Evolutionary conservation across 768 basidiomycete species (phyloP), one percentile per base, ranked within the genome.

Genomic region (Pleurotus cornucopiae): DNA sequence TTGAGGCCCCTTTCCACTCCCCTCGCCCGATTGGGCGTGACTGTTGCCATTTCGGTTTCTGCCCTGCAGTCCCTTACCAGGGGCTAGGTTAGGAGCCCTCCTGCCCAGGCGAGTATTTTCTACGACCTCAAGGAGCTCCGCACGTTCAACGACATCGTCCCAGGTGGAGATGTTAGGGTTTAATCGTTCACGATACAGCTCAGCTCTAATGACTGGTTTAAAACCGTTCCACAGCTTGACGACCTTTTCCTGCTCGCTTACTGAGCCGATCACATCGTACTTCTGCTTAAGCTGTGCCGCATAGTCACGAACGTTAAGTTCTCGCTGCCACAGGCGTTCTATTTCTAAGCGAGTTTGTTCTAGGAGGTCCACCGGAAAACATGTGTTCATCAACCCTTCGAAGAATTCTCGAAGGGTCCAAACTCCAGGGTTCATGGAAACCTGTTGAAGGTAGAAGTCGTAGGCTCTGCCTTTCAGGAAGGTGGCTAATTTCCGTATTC

Each of bases 161-260:
- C 65, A 71, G 0, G 56, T 43, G 0, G 67, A 64, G 0, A 43
- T 34, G 5, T 71, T 66, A 0, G 66, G 69, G 2, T 68, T 66
- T 0, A 75, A 57, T 3, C 65, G 56, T 1, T 70, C 58, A 12
- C 57, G 54, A 67, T 68, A 71, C 1, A 75, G 51, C 5, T 66
- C 60, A 0, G 49, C 54, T 34, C 71, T 70, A 1, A 74, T 62
- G 13, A 60, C 46, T 0, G 51, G 18, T 1, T 58, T 51, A 0
- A 73, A 55, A 0, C 75, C 71, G 1, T 66, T 60, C 74, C 73
- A 79, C 0, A 78, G 60, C 6, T 64, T 62, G 6, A 67, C 57
- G 0, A 73, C 68, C 6, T 61, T 45, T 6, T 74, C 69, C 0
- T 57, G 55, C 4, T 70, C 56, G 2, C 66, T 62, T 0, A 63